These are phyloP conservation scores for Paramecium pentaurelia DNA, from an alignment of 73 alveolate species.

Conservation along the genomic window DNA sequence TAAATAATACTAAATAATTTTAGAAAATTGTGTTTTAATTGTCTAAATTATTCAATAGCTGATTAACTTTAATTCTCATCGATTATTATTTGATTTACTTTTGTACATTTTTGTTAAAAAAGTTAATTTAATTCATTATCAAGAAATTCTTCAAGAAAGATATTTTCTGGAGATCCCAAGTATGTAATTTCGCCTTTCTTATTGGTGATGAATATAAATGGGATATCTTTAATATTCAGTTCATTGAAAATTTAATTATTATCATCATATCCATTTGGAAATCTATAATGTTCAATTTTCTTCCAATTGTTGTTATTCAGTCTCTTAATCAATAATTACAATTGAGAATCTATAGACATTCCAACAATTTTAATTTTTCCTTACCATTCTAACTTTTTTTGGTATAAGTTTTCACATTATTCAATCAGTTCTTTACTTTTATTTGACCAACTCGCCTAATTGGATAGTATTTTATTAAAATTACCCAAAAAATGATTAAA, in stretches of 20 bases:
- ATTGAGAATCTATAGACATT: conserved; percentile 9
- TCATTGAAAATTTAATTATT: not conserved
- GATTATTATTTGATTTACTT: not conserved
- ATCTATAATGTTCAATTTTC: not conserved
- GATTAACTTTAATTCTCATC: not conserved
- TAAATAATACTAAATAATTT: not conserved
- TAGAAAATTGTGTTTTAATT: not conserved
- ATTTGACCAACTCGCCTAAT: not conserved
- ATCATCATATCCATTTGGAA: conserved; percentile 50
- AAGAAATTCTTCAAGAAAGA: not conserved
- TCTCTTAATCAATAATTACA: not conserved
- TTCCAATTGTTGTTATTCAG: conserved; percentile 11
- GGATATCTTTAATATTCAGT: conserved; percentile 13
- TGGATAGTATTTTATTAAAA: not conserved
- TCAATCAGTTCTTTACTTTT: not conserved
- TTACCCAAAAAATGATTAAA: not conserved
- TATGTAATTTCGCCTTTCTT: not conserved
- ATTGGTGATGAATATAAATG: not conserved
- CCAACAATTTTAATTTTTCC: conserved; percentile 14
- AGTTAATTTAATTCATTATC: not conserved
- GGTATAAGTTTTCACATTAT: not conserved
- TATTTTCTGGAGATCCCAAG: conserved; percentile 22
- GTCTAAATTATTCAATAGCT: not conserved
- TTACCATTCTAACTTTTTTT: not conserved
- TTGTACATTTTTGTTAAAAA: no score